A percentile compares a stretch with the other conserved stretches of the same genome.
Evolutionary conservation across 805 yeast species (phyloP).

Genomic region (Phaffomyces thermotolerans): DNA sequence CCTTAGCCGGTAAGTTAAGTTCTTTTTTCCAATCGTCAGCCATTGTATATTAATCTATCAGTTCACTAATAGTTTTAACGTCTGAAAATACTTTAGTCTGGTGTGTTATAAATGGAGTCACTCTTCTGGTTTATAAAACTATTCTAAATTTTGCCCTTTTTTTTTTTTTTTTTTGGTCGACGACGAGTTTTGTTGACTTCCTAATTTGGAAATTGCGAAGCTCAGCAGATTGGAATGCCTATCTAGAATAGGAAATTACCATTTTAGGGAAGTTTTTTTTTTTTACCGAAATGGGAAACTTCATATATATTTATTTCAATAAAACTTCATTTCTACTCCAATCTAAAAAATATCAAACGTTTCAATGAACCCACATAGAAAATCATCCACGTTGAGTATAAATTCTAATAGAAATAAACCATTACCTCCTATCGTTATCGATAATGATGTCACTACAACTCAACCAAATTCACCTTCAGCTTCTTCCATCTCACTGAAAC

Average conservation of each 20-base stretch:
- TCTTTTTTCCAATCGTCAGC: constrained; percentile 66
- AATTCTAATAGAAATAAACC: constrained; percentile 23
- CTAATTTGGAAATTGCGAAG: constrained; percentile 1
- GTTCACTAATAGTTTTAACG: not conserved
- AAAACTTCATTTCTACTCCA: no score
- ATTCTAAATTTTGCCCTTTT: not conserved
- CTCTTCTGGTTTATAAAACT: no score
- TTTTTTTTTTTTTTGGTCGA: no score
- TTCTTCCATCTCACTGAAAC: not conserved
- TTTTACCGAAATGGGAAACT: no score
- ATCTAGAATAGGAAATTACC: not conserved
- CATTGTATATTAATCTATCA: constrained; percentile 17
- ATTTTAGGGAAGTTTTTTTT: not conserved
- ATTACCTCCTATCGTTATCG: constrained; percentile 21
- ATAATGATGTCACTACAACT: not conserved
- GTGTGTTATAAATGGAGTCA: no score
- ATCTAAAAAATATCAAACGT: no score
- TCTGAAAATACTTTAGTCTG: not conserved
- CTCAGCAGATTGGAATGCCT: no score
- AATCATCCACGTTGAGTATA: constrained; percentile 21
- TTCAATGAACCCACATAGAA: constrained; percentile 14
- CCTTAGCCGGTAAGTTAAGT: constrained; percentile 74
- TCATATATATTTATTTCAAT: no score
- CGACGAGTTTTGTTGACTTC: constrained; percentile 5
- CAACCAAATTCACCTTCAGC: not conserved